Evolutionary conservation across 2,329 filamentous ascomycete genomes (phyloP), one percentile per base, ranked within the genome.

Genomic region (Neurospora sp.): DNA sequence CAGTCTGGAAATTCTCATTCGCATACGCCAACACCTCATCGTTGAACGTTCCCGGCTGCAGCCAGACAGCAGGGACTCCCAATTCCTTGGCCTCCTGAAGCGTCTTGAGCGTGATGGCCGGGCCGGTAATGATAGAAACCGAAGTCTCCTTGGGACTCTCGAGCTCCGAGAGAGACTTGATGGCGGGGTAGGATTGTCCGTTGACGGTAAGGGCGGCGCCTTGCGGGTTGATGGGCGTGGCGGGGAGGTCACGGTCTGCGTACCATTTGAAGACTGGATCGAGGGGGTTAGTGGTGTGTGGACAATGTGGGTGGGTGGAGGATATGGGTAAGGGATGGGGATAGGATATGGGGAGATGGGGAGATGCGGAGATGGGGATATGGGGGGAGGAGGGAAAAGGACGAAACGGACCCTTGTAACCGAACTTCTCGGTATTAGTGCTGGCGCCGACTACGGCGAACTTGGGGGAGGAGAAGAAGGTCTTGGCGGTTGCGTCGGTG

Each of bases 371-470:
- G 38, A 40, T 66, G 36, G 68, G 46, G 52, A 19, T 5, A 17
- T 8, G 5, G n/a, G 9, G 4, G 17, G 8, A 10, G n/a, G 17
- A 13, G 66, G 68, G 67, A 66, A 52, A 70, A 28, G 66, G 33
- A 28, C 62, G 9, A 38, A 36, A 77, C 82, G 70, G 80, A 94
- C 93, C 89, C 83, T 93, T 94, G 80, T 97, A 91, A 33, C 96
- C 95, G 77, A 91, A 97, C 80, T 97, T 97, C 78, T 85, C 83
- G 52, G 91, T 84, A 81, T 97, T 93, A 68, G 91, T 92, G 78
- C 91, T 95, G 43, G 95, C 95, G 76, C 95, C 95, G 23, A 94
- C 93, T 38, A 97, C 95, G 71, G 95, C 94, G 79, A 95, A 97
- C 74, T 86, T 84, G 36, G 90, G 87, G 8, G 90, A 91, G 3